Evolutionary conservation across 202 grass and related monocot species (phyloP), one percentile per base, ranked within the genome.

Genomic region (Dendrocalamus latiflorus): DNA sequence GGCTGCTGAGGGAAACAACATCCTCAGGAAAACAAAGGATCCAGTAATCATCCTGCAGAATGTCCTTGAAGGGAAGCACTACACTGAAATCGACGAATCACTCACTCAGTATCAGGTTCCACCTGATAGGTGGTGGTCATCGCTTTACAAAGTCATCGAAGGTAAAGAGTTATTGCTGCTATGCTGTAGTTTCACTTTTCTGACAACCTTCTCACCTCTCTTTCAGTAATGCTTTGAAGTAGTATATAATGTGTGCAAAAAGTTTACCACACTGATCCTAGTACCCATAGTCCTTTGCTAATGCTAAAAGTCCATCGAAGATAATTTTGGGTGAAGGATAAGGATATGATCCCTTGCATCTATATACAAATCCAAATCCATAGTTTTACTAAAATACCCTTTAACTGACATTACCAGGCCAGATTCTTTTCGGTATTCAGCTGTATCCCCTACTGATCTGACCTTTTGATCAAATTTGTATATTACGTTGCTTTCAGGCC

Each of bases 131-230:
- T 99, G 96, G 96, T 99, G 96, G 96, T 96, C 96, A 22, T 94
- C 96, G 43, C 91, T 99, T 70, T 99, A 96, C 89, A 99, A 86
- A 90, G 83, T 99, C 41, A 79, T 99, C 9, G 93, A 99, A 99
- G 93, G 96, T 99, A 94, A 42, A n/a, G 1, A 65, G n/a, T n/a
- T 76, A 20, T 47, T n/a, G n/a, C n/a, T n/a, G n/a, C n/a, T n/a
- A n/a, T 77, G 48, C 55, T 55, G 4, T 18, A 76, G 15, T 82
- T 78, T 81, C 10, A 28, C 11, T 44, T 81, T 42, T 65, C 42
- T 79, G 78, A 53, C 53, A 60, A 11, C 4, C 43, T 69, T 33
- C 67, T 38, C 30, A 48, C 45, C 6, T 70, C 45, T 51, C 17
- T 78, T 82, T 74, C 20, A 36, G 2, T 37, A 45, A 68, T 74